Conservation (phyloP, 257 asterid genomes). For the Jacaranda mimosifolia region DNA sequence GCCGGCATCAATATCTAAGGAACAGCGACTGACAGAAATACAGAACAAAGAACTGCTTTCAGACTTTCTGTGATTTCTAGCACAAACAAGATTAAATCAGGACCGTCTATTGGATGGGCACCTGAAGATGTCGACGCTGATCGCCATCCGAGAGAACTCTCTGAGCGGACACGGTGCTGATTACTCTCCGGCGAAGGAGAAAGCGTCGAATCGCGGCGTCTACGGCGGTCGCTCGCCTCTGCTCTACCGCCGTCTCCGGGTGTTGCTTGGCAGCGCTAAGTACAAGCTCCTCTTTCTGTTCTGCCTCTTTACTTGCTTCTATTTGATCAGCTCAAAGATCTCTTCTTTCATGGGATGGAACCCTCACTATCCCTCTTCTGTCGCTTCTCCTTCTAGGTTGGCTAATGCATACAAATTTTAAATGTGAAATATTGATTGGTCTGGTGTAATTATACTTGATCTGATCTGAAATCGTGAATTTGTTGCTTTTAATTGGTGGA, state of each 20-base stretch:
- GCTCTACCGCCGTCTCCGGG: conserved; percentile 58
- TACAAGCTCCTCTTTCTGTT: conserved; percentile 52
- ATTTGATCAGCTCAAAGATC: conserved; percentile 51
- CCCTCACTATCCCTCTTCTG: conserved; percentile 51
- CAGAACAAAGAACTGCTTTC: not conserved
- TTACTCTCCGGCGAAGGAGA: conserved; percentile 68
- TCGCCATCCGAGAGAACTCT: conserved; percentile 59
- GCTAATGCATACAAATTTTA: not conserved
- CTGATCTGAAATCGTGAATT: not conserved
- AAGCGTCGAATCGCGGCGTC: conserved; percentile 61
- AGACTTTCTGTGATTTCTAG: not conserved
- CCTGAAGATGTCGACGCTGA: conserved; percentile 53
- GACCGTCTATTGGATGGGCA: conserved; percentile 16
- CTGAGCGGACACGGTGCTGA: conserved; percentile 52
- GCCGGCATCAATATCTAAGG: not conserved
- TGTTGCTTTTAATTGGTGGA: conserved; percentile 5
- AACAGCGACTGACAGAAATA: conserved; percentile 1
- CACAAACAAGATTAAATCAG: not conserved
- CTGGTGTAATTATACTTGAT: conserved; percentile 14
- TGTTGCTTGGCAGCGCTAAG: conserved; percentile 50
- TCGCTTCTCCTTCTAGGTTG: conserved; percentile 57
- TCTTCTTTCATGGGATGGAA: conserved; percentile 66
- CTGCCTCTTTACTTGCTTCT: conserved; percentile 37
- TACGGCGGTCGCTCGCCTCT: conserved; percentile 60
- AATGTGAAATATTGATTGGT: not conserved